Base-by-base conservation (phyloP, 306 rosid species). In the Luffa aegyptiaca region DNA sequence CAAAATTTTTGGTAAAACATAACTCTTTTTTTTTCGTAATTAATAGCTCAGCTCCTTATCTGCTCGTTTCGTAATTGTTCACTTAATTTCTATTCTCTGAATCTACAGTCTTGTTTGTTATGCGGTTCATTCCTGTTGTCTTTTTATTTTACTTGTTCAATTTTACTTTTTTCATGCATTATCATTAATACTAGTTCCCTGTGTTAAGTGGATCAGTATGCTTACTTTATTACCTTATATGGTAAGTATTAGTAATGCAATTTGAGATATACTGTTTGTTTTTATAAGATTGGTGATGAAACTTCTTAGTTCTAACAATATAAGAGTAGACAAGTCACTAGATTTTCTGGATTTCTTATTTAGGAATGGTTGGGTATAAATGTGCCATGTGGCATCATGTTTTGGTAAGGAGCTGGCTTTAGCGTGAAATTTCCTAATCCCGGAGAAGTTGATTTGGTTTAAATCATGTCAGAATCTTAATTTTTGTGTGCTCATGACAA, bases 1-100 rank as follows among this genome's bases (percentile, higher is more conserved):
- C 49, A 94, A 94, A 86, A 94, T 91, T 80, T 94, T 94, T 84
- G 63, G 97, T 94, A 84, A 88, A 94, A 48, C 86, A 61, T 11
- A 70, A 74, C 44, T 48, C 16, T 17, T 13, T 26, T 76, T 76
- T 76, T 76, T 26, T 26, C 31, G 31, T 26, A 26, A 42, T 55
- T 55, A 7, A 57, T 81, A 8, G 73, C 69, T 77, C 52, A 44
- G 61, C 62, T 74, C 45, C 78, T 49, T 35, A 48, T 46, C 20
- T 46, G 77, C 6, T 11, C 76, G 85, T 59, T 79, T 66, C 21
- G 73, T 41, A 3, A 36, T 33, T 41, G 63, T 69, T 31, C 6
- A 13, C 26, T 44, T 20, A 31, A 20, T 31, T 21, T 62, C 18
- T 10, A n/a, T 66, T 55, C 75, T 26, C 17, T 13, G 52, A 79